Conservation (phyloP, 345 rosid genomes). For the Dipteronia dyeriana region DNA sequence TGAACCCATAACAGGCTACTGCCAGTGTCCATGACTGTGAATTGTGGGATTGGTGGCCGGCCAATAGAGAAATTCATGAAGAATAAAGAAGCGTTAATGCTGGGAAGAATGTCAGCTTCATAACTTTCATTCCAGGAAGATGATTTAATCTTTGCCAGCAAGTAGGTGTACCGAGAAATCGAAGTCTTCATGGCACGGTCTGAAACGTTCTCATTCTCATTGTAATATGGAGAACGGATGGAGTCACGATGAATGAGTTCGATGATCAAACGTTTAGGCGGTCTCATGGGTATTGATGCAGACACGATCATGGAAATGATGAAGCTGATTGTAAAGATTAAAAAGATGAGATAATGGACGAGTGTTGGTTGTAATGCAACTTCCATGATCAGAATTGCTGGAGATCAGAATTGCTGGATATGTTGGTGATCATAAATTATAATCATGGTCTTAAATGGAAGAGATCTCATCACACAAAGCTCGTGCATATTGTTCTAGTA, state of each 20-base stretch:
- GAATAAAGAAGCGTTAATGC: slow-evolving; percentile 23
- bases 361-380: not conserved
- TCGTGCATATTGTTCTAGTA: not conserved
- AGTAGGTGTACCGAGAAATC: slow-evolving; percentile 28
- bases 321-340: not conserved
- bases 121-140: slow-evolving; percentile 21
- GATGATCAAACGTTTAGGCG: slow-evolving; percentile 12
- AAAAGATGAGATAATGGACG: not conserved
- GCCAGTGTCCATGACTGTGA: slow-evolving; percentile 57
- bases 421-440: not conserved
- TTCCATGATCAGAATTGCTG: not conserved
- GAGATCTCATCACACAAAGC: slow-evolving; percentile 7
- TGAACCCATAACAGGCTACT: slow-evolving; percentile 62
- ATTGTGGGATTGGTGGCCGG: slow-evolving; percentile 56
- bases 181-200: slow-evolving; percentile 33
- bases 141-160: slow-evolving; percentile 23
- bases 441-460: not conserved
- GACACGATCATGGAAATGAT: not conserved
- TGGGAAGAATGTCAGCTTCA: slow-evolving; percentile 35
- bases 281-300: slow-evolving; percentile 1
- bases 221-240: slow-evolving; percentile 29
- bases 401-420: not conserved
- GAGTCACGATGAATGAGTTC: slow-evolving; percentile 39
- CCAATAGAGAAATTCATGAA: slow-evolving; percentile 55
- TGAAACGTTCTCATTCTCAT: slow-evolving; percentile 20